Conservation (phyloP, 345 rosid species). For the Firmiana major region DNA sequence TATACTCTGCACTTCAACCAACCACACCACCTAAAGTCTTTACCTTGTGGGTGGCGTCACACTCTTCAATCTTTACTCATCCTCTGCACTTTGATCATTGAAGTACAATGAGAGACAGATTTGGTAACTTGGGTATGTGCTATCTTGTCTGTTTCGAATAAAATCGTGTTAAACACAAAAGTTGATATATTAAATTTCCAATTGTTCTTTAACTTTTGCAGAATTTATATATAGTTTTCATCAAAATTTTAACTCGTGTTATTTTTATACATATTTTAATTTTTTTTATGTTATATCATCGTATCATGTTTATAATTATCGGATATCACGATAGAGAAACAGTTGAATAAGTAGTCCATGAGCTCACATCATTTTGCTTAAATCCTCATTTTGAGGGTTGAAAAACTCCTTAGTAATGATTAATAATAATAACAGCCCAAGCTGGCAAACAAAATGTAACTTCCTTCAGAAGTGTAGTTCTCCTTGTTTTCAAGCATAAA, state of each 20-base stretch:
- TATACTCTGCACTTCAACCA: not conserved
- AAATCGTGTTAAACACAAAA: no score
- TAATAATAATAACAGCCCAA: not conserved
- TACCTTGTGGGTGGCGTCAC: not conserved
- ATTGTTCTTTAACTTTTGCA: no score
- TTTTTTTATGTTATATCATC: no score
- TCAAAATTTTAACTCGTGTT: no score
- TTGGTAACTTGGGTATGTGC: no score
- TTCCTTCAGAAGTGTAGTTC: not conserved
- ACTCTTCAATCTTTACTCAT: not conserved
- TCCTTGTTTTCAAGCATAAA: not conserved
- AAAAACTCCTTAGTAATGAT: not conserved
- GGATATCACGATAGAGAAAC: no score
- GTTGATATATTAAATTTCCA: no score
- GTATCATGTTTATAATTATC: no score
- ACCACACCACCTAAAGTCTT: not conserved
- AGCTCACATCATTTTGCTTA: not conserved
- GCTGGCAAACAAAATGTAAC: not conserved
- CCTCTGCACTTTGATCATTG: not conserved
- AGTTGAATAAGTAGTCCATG: no score
- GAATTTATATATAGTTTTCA: no score
- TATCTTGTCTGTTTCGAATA: no score
- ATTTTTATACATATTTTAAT: no score
- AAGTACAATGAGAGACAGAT: not conserved
- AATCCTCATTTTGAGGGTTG: slow-evolving; percentile 2